Evolutionary conservation across 1,139 yeast species (phyloP).

Genomic region (Fermentozyma sake): DNA sequence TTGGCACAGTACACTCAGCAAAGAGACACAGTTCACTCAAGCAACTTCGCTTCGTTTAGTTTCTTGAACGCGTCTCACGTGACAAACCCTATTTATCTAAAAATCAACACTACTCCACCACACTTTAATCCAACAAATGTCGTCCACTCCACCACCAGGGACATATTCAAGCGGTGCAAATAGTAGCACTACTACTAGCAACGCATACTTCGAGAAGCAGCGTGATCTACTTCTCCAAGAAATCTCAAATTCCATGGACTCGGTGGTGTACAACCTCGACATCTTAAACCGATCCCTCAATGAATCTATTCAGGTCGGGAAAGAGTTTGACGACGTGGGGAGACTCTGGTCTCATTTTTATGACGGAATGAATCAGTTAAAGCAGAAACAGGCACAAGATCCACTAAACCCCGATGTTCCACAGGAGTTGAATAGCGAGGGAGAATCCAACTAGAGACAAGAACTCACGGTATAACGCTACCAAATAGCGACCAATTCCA

Average conservation of each 20-base stretch:
- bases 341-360: slow-evolving; percentile 42
- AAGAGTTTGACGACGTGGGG: slow-evolving; percentile 44
- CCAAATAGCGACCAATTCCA: no score
- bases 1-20: no score
- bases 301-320: slow-evolving; percentile 42
- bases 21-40: no score
- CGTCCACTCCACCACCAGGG: slow-evolving; percentile 10
- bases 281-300: slow-evolving; percentile 38
- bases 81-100: no score
- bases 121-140: slow-evolving; percentile 5
- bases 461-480: no score
- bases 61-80: no score
- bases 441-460: no score
- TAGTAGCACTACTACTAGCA: slow-evolving; percentile 1
- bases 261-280: slow-evolving; percentile 39
- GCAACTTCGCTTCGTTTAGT: no score
- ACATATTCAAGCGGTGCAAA: slow-evolving; percentile 1
- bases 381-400: slow-evolving; percentile 11
- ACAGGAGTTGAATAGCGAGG: no score
- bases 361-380: slow-evolving; percentile 28
- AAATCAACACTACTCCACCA: no score
- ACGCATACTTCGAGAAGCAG: slow-evolving; percentile 34
- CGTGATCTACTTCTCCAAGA: slow-evolving; percentile 43
- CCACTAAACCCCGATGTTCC: no score
- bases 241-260: slow-evolving; percentile 35